These are phyloP conservation scores for Pyrenophora seminiperda DNA, from an alignment of 2,329 filamentous ascomycete genomes.

Conservation along the genomic window DNA sequence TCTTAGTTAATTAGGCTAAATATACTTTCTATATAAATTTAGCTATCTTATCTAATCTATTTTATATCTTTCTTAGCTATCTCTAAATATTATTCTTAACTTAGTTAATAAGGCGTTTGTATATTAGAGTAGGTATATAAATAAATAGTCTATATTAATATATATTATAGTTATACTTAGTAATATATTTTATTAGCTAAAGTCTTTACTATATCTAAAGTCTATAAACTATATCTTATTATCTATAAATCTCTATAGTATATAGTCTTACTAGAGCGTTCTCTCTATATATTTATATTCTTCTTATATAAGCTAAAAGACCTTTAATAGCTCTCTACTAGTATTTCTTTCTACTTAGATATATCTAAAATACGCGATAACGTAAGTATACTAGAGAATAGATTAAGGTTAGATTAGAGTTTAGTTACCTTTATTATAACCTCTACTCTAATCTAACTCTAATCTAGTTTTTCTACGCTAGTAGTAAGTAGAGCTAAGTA, in stretches of 20 bases:
- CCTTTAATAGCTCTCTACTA: constrained; percentile 14
- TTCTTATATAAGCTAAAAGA: constrained; percentile 22
- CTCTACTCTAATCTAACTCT: too few species aligned
- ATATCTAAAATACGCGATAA: constrained; percentile 25
- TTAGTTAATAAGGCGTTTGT: constrained; percentile 23
- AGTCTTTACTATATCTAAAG: constrained; percentile 3
- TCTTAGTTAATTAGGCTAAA: constrained; percentile 20
- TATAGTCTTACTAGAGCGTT: constrained; percentile 16
- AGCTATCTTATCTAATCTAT: constrained; percentile 20
- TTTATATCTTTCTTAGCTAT: constrained; percentile 24
- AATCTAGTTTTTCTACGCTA: too few species aligned
- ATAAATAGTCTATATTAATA: constrained; percentile 17
- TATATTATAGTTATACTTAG: constrained; percentile 27
- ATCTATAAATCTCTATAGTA: constrained; percentile 19
- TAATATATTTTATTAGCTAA: constrained; percentile 10
- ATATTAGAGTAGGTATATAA: constrained; percentile 29
- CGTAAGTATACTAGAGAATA: too few species aligned
- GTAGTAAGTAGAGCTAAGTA: too few species aligned
- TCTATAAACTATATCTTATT: constrained; percentile 23
- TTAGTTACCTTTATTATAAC: too few species aligned
- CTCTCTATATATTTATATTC: constrained; percentile 22
- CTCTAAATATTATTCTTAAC: constrained; percentile 26
- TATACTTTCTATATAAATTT: constrained; percentile 29
- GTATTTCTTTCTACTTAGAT: constrained; percentile 22
- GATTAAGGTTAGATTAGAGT: too few species aligned